Base-by-base conservation (phyloP, 73 alveolate species). In the Loxodes magnus region DNA sequence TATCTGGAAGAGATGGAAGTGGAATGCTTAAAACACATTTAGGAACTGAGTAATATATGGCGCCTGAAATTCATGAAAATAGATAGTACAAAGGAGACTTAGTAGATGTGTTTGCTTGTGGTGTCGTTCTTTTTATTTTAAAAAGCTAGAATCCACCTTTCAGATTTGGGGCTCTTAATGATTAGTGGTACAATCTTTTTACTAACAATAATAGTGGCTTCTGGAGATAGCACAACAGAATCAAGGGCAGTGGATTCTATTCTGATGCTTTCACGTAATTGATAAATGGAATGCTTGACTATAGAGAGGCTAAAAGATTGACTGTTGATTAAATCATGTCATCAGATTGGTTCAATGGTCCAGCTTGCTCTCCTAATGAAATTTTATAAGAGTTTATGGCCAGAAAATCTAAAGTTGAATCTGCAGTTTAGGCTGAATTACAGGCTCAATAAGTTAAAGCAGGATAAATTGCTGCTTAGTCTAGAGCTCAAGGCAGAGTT, bases 51-150 rank as follows among this genome's bases (percentile, higher is more conserved):
- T 4, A 37, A 0, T 74, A 67, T 57, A 37, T 53, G 67, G 74
- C 88, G 29, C 93, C 93, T 15, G 88, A 79, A 56, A 55, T 79
- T 4, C 24, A 50, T 3, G 38, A 15, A 15, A 28, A 51, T 4
- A 19, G 67, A 43, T 50, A 48, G 0, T 78, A 73, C 58, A 46
- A 65, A 39, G 92, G 92, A 3, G 27, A 35, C 51, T 41, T 68
- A 4, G 49, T 46, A 2, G 93, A 79, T 56, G 74, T 79, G 4
- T 79, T 71, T 51, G 71, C 77, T 16, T 27, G 65, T 24, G 93
- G 93, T 10, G 84, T 73, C n/a, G 51, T 66, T 30, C 41, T 79
- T 16, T 79, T 65, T 74, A 22, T 36, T 30, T 44, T 78, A 68
- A 74, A 64, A 0, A 58, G 69, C 15, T 77, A 82, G 3, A 33